Evolutionary conservation across 148 eudicot genomes (phyloP), one percentile per base, ranked within the genome.

Genomic region (Dianthus caryophyllus): DNA sequence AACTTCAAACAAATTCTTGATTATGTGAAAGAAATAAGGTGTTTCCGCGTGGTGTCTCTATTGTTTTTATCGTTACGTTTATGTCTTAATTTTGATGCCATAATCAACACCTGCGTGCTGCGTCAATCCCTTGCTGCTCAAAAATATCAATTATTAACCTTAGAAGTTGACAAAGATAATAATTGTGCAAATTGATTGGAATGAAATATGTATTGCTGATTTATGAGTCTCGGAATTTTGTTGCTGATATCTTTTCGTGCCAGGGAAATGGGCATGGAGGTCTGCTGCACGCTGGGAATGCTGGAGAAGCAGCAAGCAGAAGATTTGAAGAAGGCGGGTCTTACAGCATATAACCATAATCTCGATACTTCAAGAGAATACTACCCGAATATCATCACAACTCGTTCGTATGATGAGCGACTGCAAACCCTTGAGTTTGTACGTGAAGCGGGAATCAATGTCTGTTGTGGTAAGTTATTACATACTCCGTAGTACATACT

Each of bases 211-310:
- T 33, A 33, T 33, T 33, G 22, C 64, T 36, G 5, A 60, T 11
- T 60, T 60, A 24, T 6, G 20, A 20, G 47, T 61, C 65, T 58
- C 41, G 8, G 67, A 59, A 25, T 46, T 6, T 1, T 61, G 8
- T 24, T 20, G 39, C 62, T 47, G 57, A 64, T 29, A 29, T 69
- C 24, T 65, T 65, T 55, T 70, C 70, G 9, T 79, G 51, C 22
- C 73, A 94, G 99, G 89, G 93, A 69, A 47, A 90, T 94, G 99
- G 99, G 96, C 47, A 88, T 94, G 99, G 99, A 94, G 76, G 99
- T 94, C 60, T 94, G 99, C 78, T 94, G 99, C 80, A 94, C 99
- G 33, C 80, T 95, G 79, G 99, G 99, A 58, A 95, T 95, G 99
- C 71, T 95, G 67, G 99, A 95, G 82, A 90, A 95, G 79, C 96